A percentile compares a stretch with the other conserved stretches of the same genome.
These are phyloP conservation scores for Neurospora sp. DNA, from an alignment of 495 filamentous ascomycete genomes.

Conservation along the genomic window DNA sequence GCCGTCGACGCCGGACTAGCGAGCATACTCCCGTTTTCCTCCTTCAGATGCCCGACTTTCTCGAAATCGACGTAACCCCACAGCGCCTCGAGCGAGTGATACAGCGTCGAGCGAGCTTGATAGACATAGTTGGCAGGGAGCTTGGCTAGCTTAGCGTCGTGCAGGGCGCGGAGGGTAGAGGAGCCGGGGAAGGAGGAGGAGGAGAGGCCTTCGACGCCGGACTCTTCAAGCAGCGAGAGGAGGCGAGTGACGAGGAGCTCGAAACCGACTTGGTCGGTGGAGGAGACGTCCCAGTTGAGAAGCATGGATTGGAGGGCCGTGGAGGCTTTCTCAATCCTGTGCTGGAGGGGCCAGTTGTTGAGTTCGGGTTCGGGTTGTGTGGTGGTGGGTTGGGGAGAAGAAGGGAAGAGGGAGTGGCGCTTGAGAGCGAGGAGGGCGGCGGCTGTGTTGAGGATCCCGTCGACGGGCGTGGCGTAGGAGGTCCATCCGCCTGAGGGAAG, in stretches of 20 bases:
- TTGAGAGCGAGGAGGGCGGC: not conserved
- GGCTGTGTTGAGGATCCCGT: not conserved
- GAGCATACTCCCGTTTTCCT: not conserved
- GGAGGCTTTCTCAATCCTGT: fast-evolving
- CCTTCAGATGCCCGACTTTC: not conserved
- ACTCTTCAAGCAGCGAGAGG: not conserved
- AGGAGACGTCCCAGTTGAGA: not conserved
- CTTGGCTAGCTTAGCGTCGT: not conserved
- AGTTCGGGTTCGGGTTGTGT: not conserved
- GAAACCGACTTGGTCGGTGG: not conserved
- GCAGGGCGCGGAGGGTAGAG: not conserved
- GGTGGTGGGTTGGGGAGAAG: not conserved
- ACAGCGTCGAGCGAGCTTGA: not conserved
- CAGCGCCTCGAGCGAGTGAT: not conserved
- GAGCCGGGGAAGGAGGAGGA: not conserved
- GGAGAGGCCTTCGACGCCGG: not conserved
- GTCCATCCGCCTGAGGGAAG: not conserved
- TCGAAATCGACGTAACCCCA: not conserved
- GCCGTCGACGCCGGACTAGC: not conserved
- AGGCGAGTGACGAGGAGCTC: not conserved
- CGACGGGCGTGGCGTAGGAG: not conserved
- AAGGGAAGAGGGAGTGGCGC: not conserved
- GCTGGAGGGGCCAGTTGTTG: not conserved
- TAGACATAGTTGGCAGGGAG: not conserved
- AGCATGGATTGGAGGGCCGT: not conserved